Conservation (phyloP, 345 rosid genomes). For the Populus euphratica region DNA sequence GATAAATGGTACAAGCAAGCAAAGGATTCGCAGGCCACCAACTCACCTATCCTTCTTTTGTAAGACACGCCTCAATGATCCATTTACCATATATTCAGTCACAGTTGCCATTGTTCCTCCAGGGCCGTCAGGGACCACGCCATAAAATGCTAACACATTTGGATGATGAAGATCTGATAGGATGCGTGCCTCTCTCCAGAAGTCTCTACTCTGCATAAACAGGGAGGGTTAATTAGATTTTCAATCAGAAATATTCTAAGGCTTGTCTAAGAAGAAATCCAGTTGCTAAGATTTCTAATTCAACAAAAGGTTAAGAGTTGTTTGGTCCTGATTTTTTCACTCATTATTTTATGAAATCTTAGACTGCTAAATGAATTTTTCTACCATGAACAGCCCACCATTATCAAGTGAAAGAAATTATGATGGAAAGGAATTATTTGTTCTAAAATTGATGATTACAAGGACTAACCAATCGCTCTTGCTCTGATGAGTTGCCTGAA, state of each 20-base stretch:
- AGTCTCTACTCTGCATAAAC: slow-evolving; percentile 57
- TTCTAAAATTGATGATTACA: not conserved
- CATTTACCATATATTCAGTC: slow-evolving; percentile 85
- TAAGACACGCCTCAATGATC: slow-evolving; percentile 75
- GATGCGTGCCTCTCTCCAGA: slow-evolving; percentile 90
- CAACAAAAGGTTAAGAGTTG: not conserved
- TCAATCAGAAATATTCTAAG: slow-evolving; percentile 9
- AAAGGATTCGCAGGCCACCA: not conserved
- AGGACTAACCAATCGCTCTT: slow-evolving; percentile 66
- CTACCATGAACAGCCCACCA: not conserved
- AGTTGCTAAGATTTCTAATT: not conserved
- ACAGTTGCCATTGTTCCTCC: slow-evolving; percentile 89
- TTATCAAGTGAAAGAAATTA: not conserved
- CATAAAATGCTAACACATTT: slow-evolving; percentile 88
- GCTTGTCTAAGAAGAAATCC: not conserved
- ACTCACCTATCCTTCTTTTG: slow-evolving; percentile 63
- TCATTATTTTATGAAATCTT: not conserved
- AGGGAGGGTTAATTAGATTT: not conserved
- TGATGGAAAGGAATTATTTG: not conserved
- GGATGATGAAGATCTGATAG: slow-evolving; percentile 93
- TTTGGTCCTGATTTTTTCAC: not conserved
- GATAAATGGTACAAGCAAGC: not conserved
- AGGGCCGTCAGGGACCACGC: slow-evolving; percentile 86
- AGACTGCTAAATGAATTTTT: not conserved
- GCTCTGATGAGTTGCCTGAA: slow-evolving; percentile 71